Conservation (phyloP, 1,284 basidiomycete species). For the Athelia sp. region DNA sequence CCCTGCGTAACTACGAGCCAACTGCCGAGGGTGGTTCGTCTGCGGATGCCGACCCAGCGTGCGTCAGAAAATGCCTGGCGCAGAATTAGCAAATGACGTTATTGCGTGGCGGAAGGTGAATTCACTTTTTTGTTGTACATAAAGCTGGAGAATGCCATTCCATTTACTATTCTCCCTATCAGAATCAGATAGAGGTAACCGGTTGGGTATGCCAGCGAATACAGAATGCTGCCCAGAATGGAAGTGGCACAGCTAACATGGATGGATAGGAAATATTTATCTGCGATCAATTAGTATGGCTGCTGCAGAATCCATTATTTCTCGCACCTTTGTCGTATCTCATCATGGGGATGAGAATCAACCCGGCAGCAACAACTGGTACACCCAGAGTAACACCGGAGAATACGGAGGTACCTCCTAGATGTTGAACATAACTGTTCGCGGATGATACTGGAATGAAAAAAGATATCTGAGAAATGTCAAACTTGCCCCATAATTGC, state of each 20-base stretch:
- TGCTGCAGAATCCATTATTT: background rate
- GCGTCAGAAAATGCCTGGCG: conserved; percentile 56
- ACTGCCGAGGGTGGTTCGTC: conserved; percentile 58
- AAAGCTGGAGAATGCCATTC: conserved; percentile 42
- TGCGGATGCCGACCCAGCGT: conserved; percentile 58
- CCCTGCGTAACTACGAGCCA: conserved; percentile 64
- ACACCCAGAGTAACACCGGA: conserved; percentile 69
- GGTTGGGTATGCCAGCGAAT: conserved; percentile 39
- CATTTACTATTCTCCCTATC: conserved; percentile 43
- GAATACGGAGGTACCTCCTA: conserved; percentile 63
- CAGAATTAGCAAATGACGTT: too few species aligned
- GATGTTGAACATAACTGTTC: conserved; percentile 52
- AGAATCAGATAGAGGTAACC: conserved; percentile 46
- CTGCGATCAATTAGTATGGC: conserved; percentile 25
- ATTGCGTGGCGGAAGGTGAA: background rate
- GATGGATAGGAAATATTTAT: conserved; percentile 43
- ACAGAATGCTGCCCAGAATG: conserved; percentile 38
- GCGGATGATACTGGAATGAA: conserved; percentile 67
- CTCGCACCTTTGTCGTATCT: conserved; percentile 48
- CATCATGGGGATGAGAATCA: conserved; percentile 54
- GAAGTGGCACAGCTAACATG: conserved; percentile 37
- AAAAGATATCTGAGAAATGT: conserved; percentile 47
- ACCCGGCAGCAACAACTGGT: conserved; percentile 52
- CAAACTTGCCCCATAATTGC: background rate
- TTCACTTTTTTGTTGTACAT: conserved; percentile 60